Conservation (phyloP, 2,329 filamentous ascomycete species). For the Ceratocystiopsis brevicomis region DNA sequence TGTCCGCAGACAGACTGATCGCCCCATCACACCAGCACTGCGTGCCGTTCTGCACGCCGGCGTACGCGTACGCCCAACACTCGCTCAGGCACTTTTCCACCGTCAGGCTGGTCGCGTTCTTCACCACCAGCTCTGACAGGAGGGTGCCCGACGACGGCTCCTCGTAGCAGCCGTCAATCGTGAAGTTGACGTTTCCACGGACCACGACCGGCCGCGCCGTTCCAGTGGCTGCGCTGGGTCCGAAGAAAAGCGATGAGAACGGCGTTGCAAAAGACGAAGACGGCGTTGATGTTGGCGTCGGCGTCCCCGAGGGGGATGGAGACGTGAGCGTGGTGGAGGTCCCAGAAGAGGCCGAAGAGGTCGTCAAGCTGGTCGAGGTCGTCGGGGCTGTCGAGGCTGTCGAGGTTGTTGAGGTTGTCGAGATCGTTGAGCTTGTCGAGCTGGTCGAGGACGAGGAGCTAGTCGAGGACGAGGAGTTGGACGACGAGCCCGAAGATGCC, state of each 20-base stretch:
- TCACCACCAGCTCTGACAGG: constrained; percentile 2
- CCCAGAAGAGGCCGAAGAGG: no score
- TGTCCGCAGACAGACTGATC: constrained; percentile 10
- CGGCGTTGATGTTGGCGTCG: not conserved
- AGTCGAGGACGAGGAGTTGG: no score
- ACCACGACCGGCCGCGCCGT: not conserved
- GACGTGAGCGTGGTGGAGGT: no score
- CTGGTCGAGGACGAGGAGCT: no score
- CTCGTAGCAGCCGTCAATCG: constrained; percentile 8
- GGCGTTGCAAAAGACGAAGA: not conserved
- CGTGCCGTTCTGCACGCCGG: constrained; percentile 19
- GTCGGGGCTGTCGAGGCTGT: no score
- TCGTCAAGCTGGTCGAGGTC: no score
- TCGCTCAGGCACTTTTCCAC: constrained; percentile 13
- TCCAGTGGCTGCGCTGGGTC: not conserved
- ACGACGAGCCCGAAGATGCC: no score
- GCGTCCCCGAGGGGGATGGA: no score
- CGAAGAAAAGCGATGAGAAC: not conserved
- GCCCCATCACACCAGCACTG: constrained; percentile 23
- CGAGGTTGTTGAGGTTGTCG: no score
- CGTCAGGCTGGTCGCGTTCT: constrained; percentile 12
- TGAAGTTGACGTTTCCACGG: constrained; percentile 9
- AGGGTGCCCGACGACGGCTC: constrained; percentile 10
- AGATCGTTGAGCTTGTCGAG: no score
- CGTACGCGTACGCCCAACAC: constrained; percentile 16